Evolutionary conservation across 805 yeast genomes (phyloP).

Genomic region (Candida stauntonica): DNA sequence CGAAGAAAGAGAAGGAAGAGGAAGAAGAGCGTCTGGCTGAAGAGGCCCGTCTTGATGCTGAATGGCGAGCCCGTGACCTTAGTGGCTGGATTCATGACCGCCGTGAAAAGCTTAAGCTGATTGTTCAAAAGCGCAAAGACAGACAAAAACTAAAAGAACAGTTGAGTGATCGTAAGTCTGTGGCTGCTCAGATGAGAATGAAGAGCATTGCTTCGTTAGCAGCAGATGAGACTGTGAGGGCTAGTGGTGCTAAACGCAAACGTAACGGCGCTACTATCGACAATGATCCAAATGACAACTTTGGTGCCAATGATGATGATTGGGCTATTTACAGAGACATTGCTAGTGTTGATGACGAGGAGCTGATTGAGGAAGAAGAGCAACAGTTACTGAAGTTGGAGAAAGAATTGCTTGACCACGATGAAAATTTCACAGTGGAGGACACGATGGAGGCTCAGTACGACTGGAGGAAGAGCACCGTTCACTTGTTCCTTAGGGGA

Average conservation of each 20-base stretch:
- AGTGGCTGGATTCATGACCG: conserved; percentile 77
- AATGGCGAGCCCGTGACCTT: conserved; percentile 74
- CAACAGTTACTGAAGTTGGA: conserved; percentile 59
- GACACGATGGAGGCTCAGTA: conserved; percentile 77
- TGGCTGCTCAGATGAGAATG: conserved; percentile 91
- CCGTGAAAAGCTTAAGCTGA: conserved; percentile 50
- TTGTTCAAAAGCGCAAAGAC: conserved; percentile 64
- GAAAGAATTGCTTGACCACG: conserved; percentile 70
- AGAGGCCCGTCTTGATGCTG: conserved; percentile 59
- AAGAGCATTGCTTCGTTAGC: conserved; percentile 85
- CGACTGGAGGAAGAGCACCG: conserved; percentile 77
- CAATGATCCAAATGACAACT: conserved; percentile 88
- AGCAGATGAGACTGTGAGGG: conserved; percentile 51
- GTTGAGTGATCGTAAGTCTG: conserved; percentile 81
- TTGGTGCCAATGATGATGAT: conserved; percentile 94
- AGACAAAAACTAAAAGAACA: conserved; percentile 69
- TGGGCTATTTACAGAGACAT: conserved; percentile 90
- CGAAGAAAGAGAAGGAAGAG: conserved; percentile 70
- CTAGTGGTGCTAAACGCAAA: conserved; percentile 33
- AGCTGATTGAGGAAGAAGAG: conserved; percentile 72
- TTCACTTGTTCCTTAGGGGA: conserved; percentile 87
- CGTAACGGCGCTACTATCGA: conserved; percentile 67
- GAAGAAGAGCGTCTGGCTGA: conserved; percentile 58
- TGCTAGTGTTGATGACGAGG: conserved; percentile 70
- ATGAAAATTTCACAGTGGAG: conserved; percentile 80